These are phyloP conservation scores for Cerioporus squamosus DNA, from an alignment of 1,284 basidiomycete genomes.

Conservation along the genomic window DNA sequence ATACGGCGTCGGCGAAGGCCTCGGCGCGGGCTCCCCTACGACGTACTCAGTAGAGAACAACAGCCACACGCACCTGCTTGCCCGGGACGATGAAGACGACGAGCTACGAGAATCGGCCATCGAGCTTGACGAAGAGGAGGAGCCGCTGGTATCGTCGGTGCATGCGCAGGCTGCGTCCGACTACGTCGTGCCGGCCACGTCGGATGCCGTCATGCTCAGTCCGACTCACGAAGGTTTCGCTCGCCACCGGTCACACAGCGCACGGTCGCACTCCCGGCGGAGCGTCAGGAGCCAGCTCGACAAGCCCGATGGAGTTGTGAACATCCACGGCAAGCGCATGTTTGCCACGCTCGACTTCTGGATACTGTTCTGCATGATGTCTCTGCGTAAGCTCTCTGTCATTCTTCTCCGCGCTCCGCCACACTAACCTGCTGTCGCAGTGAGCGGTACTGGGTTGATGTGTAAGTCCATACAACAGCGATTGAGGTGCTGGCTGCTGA, in stretches of 20 bases:
- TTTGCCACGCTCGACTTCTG: conserved; percentile 69
- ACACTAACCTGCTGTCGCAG: conserved; percentile 40
- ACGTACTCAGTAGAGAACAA: conserved; percentile 34
- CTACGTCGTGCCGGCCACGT: conserved; percentile 28
- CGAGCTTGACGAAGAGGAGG: conserved; percentile 15
- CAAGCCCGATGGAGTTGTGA: conserved; percentile 31
- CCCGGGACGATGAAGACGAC: conserved; percentile 26
- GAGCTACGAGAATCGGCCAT: conserved; percentile 9
- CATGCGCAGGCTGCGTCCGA: conserved; percentile 25
- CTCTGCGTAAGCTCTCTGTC: conserved; percentile 58
- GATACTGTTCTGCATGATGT: conserved; percentile 73
- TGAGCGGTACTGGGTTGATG: conserved; percentile 89
- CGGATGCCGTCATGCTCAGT: conserved; percentile 32
- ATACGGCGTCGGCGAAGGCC: conserved; percentile 25
- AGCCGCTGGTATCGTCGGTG: conserved; percentile 11
- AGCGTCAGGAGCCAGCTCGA: conserved; percentile 2
- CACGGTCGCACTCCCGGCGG: conserved; percentile 23
- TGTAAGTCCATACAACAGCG: conserved; percentile 48
- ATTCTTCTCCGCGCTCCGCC: background rate
- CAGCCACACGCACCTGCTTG: conserved; percentile 33
- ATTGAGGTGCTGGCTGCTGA: background rate
- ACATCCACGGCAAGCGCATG: conserved; percentile 55
- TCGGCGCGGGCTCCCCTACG: conserved; percentile 20
- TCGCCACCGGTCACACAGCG: conserved; percentile 28
- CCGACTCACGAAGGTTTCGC: conserved; percentile 24